phyloP scores from a whole-genome alignment of 23 red algal species.

The Pyropia yezoensis region DNA sequence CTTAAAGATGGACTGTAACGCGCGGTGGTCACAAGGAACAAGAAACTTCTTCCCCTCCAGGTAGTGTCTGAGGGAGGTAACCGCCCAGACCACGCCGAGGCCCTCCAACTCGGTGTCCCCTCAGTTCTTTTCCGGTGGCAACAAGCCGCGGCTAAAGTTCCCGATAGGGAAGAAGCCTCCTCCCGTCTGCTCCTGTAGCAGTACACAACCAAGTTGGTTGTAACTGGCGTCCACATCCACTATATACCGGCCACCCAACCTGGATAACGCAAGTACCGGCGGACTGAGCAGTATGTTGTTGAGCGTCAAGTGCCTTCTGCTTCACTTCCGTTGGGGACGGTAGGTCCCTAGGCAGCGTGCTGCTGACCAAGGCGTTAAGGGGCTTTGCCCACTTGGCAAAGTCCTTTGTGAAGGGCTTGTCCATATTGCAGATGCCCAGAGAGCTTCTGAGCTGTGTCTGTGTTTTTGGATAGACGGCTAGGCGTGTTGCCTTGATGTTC shows the following conservation, averaged over 20 bases:
- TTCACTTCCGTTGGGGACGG: neutral
- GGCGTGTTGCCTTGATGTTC: too few relatives aligned
- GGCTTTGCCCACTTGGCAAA: conserved; percentile 4
- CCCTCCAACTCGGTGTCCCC: conserved; percentile 5
- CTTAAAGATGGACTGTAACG: conserved; percentile 18
- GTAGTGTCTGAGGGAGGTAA: conserved; percentile 14
- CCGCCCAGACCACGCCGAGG: conserved; percentile 14
- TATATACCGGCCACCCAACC: conserved; percentile 2
- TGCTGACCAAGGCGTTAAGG: conserved; percentile 3
- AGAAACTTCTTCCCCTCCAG: conserved; percentile 17
- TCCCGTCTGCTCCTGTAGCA: conserved; percentile 19
- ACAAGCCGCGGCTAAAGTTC: conserved; percentile 10
- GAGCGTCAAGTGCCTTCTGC: conserved; percentile 4
- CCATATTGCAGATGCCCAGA: conserved; percentile 6
- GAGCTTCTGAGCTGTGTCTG: conserved; percentile 1
- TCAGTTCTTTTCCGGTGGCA: conserved; percentile 8
- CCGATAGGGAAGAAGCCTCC: conserved; percentile 8
- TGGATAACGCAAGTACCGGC: conserved; percentile 4
- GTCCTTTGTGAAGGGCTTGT: neutral
- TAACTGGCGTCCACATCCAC: too few relatives aligned
- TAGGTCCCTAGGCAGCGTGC: neutral
- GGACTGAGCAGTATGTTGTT: neutral
- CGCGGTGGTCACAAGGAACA: conserved; percentile 17
- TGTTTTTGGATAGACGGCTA: neutral
- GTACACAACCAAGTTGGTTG: conserved; percentile 8